phyloP scores from a whole-genome alignment of 2,329 filamentous ascomycete genomes.

The Epicoccum sorghinum region DNA sequence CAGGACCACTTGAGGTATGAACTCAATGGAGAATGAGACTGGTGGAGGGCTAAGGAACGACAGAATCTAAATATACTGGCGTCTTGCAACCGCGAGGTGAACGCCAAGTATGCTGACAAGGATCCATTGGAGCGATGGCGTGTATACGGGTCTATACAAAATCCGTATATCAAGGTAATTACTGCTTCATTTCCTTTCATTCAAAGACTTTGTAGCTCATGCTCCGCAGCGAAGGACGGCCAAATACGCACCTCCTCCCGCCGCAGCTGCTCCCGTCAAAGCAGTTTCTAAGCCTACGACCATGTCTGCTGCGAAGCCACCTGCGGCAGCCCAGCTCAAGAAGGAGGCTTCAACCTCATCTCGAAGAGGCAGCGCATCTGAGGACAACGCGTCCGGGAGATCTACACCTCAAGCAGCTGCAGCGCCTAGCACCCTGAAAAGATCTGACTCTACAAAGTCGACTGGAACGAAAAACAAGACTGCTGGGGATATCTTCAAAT shows the following conservation, averaged over 20 bases:
- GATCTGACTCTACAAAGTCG: constrained; percentile 48
- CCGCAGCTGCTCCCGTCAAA: constrained; percentile 14
- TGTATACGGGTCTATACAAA: constrained; percentile 76
- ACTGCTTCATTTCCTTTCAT: neutral
- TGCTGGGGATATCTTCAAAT: constrained; percentile 70
- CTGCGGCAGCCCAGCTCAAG: constrained; percentile 22
- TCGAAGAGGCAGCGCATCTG: constrained; percentile 30
- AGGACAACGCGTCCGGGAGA: constrained; percentile 46
- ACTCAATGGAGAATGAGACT: neutral
- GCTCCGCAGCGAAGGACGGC: constrained; percentile 52
- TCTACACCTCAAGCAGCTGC: constrained; percentile 39
- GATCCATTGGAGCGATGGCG: constrained; percentile 65
- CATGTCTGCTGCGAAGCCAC: constrained; percentile 30
- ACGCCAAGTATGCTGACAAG: constrained; percentile 61
- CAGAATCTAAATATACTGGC: constrained; percentile 72
- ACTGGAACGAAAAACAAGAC: constrained; percentile 65
- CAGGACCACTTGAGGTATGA: constrained; percentile 68
- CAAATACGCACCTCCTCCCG: constrained; percentile 43
- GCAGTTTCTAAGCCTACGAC: constrained; percentile 19
- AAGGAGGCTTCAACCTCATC: constrained; percentile 27
- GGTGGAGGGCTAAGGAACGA: constrained; percentile 49
- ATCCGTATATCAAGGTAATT: constrained; percentile 67
- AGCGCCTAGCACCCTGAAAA: constrained; percentile 31
- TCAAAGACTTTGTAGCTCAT: constrained; percentile 19
- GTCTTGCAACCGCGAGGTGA: constrained; percentile 70